A percentile compares a stretch with the other conserved stretches of the same genome.
These are phyloP conservation scores for Salvia miltiorrhiza DNA, from an alignment of 257 asterid species.

Conservation along the genomic window DNA sequence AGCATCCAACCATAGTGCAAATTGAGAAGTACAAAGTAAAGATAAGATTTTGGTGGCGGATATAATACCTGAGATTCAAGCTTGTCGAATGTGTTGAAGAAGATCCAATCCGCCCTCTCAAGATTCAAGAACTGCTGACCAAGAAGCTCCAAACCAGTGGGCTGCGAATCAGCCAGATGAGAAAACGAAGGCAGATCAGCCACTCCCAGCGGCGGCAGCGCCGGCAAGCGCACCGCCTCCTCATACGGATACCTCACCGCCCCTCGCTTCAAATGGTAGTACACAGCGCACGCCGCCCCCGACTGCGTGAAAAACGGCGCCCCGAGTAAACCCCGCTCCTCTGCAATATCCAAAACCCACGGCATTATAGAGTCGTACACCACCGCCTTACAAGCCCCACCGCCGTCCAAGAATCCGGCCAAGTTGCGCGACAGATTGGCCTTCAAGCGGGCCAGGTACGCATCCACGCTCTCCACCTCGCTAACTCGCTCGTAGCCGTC, in stretches of 20 bases:
- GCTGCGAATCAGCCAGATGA: neutral
- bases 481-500: neutral
- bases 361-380: conserved; percentile 33
- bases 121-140: conserved; percentile 29
- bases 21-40: no score
- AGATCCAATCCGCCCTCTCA: conserved; percentile 37
- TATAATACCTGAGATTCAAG: no score
- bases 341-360: conserved; percentile 32
- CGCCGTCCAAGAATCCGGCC: conserved; percentile 19
- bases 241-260: conserved; percentile 23
- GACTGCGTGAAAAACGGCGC: conserved; percentile 44
- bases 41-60: no score
- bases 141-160: neutral
- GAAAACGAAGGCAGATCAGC: conserved; percentile 38
- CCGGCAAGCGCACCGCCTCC: conserved; percentile 24
- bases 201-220: neutral
- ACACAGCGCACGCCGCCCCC: conserved; percentile 29
- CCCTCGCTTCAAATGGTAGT: conserved; percentile 37
- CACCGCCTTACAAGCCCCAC: neutral
- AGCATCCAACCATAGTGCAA: no score
- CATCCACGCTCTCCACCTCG: neutral
- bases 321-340: conserved; percentile 23
- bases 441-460: conserved; percentile 18
- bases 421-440: conserved; percentile 10
- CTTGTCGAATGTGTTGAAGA: conserved; percentile 39